Conservation (phyloP, 441 rosid species). For the Gossypium schwendimanii region DNA sequence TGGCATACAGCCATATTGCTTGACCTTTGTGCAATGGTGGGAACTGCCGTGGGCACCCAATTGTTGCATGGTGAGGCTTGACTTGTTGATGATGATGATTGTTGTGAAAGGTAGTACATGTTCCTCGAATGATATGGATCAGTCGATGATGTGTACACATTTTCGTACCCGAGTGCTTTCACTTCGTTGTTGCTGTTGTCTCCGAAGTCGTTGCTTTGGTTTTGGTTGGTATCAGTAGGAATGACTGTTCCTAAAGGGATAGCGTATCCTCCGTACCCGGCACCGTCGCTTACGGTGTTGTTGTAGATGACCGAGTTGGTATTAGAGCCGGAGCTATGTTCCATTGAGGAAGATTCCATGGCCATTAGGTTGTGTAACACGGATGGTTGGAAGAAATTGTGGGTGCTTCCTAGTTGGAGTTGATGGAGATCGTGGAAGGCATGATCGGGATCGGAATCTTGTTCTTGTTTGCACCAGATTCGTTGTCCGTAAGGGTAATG, state of each 20-base stretch:
- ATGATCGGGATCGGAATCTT: conserved; percentile 28
- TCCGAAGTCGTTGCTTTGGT: conserved; percentile 23
- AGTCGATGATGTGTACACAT: conserved; percentile 26
- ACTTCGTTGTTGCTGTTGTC: conserved; percentile 17
- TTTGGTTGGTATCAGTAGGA: conserved; percentile 11
- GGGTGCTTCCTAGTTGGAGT: conserved; percentile 34
- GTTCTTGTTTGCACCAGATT: conserved; percentile 70
- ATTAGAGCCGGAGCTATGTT: conserved; percentile 39
- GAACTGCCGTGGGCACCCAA: conserved; percentile 51
- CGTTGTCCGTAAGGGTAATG: conserved; percentile 41
- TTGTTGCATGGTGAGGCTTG: conserved; percentile 29
- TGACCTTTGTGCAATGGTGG: conserved; percentile 33
- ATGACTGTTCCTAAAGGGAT: conserved; percentile 34
- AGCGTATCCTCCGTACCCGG: conserved; percentile 18
- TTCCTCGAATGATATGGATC: conserved; percentile 39
- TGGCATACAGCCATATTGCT: conserved; percentile 33
- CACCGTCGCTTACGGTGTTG: conserved; percentile 13
- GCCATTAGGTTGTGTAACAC: conserved; percentile 37
- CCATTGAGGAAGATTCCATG: conserved; percentile 36
- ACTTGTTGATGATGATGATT: conserved; percentile 19
- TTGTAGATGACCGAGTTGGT: conserved; percentile 42
- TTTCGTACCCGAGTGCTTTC: conserved; percentile 23
- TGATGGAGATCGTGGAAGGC: conserved; percentile 31
- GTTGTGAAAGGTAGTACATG: conserved; percentile 36
- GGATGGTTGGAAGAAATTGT: conserved; percentile 40